A percentile compares a stretch with the other conserved stretches of the same genome.
phyloP scores from a whole-genome alignment of 2,329 filamentous ascomycete species.

The Fusarium marasasianum region DNA sequence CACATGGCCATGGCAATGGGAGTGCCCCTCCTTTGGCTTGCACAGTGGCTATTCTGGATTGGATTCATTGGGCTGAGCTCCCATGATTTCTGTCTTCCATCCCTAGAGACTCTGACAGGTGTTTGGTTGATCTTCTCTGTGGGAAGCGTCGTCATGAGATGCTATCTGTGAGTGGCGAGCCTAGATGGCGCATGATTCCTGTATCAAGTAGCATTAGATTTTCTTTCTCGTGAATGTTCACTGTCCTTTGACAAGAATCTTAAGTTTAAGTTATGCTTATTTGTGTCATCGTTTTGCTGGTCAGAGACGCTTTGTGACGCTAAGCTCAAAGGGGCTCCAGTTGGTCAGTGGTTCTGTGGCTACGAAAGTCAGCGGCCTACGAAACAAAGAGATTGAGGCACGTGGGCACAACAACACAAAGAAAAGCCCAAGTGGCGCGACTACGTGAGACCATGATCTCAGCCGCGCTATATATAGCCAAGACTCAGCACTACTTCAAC shows the following conservation, averaged over 20 bases:
- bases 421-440: neutral
- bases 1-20: neutral
- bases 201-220: neutral
- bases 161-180: neutral
- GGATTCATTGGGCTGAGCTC: constrained; percentile 19
- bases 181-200: neutral
- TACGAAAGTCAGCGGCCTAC: neutral
- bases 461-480: neutral
- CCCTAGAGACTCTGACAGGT: rapidly evolving
- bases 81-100: neutral
- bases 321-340: neutral
- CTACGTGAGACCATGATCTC: neutral
- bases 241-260: rapidly evolving
- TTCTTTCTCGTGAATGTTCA: neutral
- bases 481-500: no score
- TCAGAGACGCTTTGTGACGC: no score
- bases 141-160: neutral
- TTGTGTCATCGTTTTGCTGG: no score
- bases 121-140: neutral
- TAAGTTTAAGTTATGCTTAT: neutral
- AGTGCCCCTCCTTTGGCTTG: neutral
- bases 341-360: no score
- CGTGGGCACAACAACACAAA: neutral
- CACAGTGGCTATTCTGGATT: constrained; percentile 26
- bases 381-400: neutral